Evolutionary conservation across 768 basidiomycete genomes (phyloP), one percentile per base, ranked within the genome.

Genomic region (Trametes cingulata): DNA sequence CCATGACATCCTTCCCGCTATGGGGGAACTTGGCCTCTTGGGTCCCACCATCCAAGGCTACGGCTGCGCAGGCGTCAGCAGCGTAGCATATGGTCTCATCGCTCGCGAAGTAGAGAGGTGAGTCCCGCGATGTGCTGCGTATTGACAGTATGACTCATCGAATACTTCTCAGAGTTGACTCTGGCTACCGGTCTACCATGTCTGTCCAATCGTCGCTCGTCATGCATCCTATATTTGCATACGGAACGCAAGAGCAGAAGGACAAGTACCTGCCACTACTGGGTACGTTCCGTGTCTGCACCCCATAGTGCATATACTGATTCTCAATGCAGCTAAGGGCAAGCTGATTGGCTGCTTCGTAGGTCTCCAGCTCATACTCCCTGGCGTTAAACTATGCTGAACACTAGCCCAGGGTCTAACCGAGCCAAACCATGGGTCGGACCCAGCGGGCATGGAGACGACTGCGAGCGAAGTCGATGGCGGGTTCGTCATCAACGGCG

Each of bases 391-490:
- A 3, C 19, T 37, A 35, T 37, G 45, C 3, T 47, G 37, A 51
- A 13, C 13, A 41, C 27, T 24, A 3, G 24, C 39, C 33, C 59
- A 96, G 95, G 95, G 95, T 27, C 77, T 98, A 42, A 98, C 96
- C 0, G 96, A 98, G 75, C 93, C 96, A 0, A 94, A 98, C 66
- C 94, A 97, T 69, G 96, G 96, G 22, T 98, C 95, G 2, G 96
- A 98, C 68, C 95, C 95, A 15, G 88, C 87, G n/a, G 86, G 88
- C n/a, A 98, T 98, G 96, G 92, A 95, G 69, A 97, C 96, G 1
- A 87, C 82, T 25, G 96, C 94, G 12, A 85, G 85, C 62, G 93
- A 97, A 72, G 79, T 80, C 0, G 88, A 89, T 54, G 93, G 93
- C 13, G 94, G 93, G 4, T 98, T 87, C 73, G 74, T 91, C 24